Base-by-base conservation (phyloP, 2,329 filamentous ascomycete species). In the Nectriaceae sp. region DNA sequence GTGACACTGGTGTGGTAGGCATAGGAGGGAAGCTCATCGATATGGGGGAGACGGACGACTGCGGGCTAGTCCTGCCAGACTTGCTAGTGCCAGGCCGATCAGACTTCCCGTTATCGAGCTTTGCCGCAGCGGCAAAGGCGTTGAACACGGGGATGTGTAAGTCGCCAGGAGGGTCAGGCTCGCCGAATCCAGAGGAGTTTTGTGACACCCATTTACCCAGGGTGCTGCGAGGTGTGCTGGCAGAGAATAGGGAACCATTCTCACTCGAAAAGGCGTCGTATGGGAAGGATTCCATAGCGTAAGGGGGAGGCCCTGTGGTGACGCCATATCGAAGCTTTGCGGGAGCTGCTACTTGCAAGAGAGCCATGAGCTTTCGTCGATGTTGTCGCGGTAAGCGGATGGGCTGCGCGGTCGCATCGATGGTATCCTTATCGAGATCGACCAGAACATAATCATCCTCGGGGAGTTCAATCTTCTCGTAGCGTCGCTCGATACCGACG, bases 401-500 rank as follows among this genome's bases (percentile, higher is more conserved):
- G n/a, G 92, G 90, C 49, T 85, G 82, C 5, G 83, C 77, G 2
- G 90, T 94, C 41, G 90, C 88, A 65, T 96, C 90, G 52, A 99
- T 92, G 15, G 85, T 85, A 68, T 99, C 89, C 66, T 88, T 85
- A 69, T 99, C 94, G 43, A 99, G 76, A 69, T 99, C 94, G 29
- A 97, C 91, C 15, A 97, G 77, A 16, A 97, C 92, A 67, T 93
- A 97, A 65, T 97, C 94, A 61, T 97, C 94, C 5, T 96, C 90
- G 0, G 94, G 94, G 36, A 97, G 80, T 59, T 91, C 87, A 40
- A 91, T 82, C 48, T 84, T 84, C 60, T 95, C 90, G 65, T 97
- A 97, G 48, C 92, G 84, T 57, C 92, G 83, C 72, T 99, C 94
- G 49, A 99, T 90, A 41, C 94, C 94, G 37, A 97, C 90, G 57